Conservation (phyloP, 768 basidiomycete genomes). For the Podaxis sp. region DNA sequence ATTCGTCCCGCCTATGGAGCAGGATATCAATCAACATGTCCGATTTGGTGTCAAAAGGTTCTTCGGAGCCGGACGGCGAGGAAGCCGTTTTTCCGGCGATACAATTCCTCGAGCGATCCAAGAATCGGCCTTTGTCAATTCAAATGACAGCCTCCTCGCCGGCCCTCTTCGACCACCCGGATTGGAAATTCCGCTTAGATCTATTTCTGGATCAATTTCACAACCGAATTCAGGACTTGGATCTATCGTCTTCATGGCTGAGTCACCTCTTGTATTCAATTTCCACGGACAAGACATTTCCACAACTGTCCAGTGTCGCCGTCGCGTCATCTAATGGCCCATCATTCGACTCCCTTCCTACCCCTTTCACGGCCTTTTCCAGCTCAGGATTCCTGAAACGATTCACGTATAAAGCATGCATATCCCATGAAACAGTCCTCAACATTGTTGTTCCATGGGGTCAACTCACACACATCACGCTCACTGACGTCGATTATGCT, state of each 20-base stretch:
- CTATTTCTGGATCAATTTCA: background rate
- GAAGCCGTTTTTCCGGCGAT: background rate
- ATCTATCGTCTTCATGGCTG: conserved; percentile 7
- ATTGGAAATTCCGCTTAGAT: background rate
- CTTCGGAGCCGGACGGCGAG: background rate
- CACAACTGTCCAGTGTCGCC: background rate
- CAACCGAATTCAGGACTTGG: background rate
- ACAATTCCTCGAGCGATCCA: background rate
- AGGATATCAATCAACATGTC: conserved; percentile 2
- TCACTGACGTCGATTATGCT: conserved; percentile 4
- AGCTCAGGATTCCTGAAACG: background rate
- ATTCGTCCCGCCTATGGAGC: conserved; percentile 11
- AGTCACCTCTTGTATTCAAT: background rate
- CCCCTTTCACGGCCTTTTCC: background rate
- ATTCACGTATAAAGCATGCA: conserved; percentile 4
- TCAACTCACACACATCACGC: conserved; percentile 12
- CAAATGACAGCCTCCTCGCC: background rate
- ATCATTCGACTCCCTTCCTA: conserved; percentile 5
- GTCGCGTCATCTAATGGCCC: background rate
- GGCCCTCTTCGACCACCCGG: background rate
- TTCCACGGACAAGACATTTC: background rate
- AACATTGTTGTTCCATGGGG: conserved; percentile 1
- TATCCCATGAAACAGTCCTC: conserved; percentile 1
- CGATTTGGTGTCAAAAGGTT: background rate
- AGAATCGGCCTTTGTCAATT: background rate